Percentiles rank a stretch among this genome's conserved stretches.
These are phyloP conservation scores for Thinopyrum elongatum DNA, from an alignment of 176 grass and related monocot species.

Conservation along the genomic window DNA sequence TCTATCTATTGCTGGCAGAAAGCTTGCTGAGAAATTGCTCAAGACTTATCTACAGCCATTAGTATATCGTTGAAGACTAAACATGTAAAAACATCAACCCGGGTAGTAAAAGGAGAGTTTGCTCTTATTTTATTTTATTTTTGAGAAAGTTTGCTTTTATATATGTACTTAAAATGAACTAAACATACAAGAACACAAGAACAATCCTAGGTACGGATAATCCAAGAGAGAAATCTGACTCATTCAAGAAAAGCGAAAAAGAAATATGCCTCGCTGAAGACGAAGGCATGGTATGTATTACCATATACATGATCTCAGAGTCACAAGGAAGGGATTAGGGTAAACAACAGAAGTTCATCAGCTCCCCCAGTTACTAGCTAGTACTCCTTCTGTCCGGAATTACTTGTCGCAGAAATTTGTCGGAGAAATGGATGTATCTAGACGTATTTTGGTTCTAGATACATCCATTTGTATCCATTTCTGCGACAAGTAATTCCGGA, in stretches of 20 bases:
- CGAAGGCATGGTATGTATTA: background rate
- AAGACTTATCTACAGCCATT: constrained; percentile 3
- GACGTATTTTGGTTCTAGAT: too few species aligned
- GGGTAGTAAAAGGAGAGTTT: background rate
- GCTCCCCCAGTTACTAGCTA: background rate
- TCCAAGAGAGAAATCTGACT: background rate
- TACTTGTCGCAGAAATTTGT: too few species aligned
- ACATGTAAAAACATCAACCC: background rate
- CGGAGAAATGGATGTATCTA: too few species aligned
- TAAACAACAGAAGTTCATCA: background rate
- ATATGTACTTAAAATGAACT: background rate
- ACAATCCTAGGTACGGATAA: background rate
- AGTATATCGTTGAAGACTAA: background rate
- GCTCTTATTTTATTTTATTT: background rate
- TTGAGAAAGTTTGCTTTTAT: background rate
- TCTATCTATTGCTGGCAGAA: background rate
- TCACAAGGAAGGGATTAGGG: background rate
- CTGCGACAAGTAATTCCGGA: too few species aligned
- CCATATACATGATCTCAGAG: background rate
- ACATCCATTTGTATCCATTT: too few species aligned
- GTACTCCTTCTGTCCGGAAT: too few species aligned
- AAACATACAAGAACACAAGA: background rate
- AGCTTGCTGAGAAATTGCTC: background rate
- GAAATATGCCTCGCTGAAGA: background rate
- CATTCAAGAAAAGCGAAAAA: background rate